phyloP scores from a whole-genome alignment of 2,329 filamentous ascomycete species.

The Alternaria brassicicola region DNA sequence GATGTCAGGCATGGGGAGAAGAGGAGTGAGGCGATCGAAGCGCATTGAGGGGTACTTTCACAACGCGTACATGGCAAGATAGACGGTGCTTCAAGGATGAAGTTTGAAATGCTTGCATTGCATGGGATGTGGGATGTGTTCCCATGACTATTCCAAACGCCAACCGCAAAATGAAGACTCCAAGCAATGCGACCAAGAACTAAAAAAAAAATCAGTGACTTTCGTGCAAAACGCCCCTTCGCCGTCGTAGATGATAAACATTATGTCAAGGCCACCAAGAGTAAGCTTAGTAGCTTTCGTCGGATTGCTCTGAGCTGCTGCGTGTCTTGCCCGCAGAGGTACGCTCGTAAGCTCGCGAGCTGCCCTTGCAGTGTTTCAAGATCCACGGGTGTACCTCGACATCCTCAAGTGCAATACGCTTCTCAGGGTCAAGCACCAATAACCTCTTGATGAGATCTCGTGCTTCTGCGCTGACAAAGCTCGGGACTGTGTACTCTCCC shows the following conservation, averaged over 20 bases:
- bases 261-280: conserved; percentile 15
- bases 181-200: conserved; percentile 11
- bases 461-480: conserved; percentile 88
- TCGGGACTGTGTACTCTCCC: conserved; percentile 90
- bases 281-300: conserved; percentile 27
- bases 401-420: conserved; percentile 86
- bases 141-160: background rate
- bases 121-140: background rate
- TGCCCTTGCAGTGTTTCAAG: conserved; percentile 80
- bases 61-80: background rate
- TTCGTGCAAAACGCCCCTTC: conserved; percentile 14
- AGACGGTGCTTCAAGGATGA: background rate
- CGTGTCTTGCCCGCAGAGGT: conserved; percentile 37
- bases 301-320: conserved; percentile 31
- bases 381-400: conserved; percentile 95
- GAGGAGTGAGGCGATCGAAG: conserved; percentile 8
- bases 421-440: conserved; percentile 92
- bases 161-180: conserved; percentile 3
- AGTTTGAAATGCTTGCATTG: background rate
- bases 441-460: conserved; percentile 85
- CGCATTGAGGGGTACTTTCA: background rate
- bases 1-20: conserved; percentile 24
- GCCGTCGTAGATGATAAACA: conserved; percentile 25
- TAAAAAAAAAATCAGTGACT: conserved; percentile 7
- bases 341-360: conserved; percentile 44